Evolutionary conservation across 108 stramenopile genomes (phyloP).

Genomic region (Cyclotella cryptica): DNA sequence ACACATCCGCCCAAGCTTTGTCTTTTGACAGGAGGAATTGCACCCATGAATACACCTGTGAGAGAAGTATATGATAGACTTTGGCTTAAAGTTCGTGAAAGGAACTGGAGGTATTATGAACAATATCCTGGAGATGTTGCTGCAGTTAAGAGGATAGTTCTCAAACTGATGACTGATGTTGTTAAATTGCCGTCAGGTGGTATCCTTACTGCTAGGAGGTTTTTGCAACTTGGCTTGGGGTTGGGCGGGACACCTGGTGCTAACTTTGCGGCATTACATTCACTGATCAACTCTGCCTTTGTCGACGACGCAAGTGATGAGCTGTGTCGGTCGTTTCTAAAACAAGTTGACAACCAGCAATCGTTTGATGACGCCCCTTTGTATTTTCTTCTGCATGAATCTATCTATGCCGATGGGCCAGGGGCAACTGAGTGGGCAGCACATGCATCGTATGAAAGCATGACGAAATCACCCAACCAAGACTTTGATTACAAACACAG

Average conservation of each 20-base stretch:
- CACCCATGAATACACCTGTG: constrained; percentile 79
- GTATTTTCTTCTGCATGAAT: constrained; percentile 93
- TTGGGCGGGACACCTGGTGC: constrained; percentile 79
- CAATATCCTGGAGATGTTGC: constrained; percentile 89
- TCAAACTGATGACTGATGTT: constrained; percentile 40
- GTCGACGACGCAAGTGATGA: constrained; percentile 51
- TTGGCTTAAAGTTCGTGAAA: constrained; percentile 80
- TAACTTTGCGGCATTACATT: constrained; percentile 85
- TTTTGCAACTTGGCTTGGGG: constrained; percentile 86
- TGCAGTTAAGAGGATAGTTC: constrained; percentile 81
- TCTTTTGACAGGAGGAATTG: constrained; percentile 92
- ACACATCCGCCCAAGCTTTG: constrained; percentile 69
- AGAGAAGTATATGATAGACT: constrained; percentile 61
- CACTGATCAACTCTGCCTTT: constrained; percentile 81
- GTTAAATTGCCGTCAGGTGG: constrained; percentile 82
- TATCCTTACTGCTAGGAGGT: constrained; percentile 85
- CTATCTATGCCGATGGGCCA: constrained; percentile 87
- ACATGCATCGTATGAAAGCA: constrained; percentile 60
- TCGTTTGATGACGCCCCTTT: constrained; percentile 93
- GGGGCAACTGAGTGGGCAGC: constrained; percentile 87
- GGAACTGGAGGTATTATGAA: constrained; percentile 84
- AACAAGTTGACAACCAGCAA: constrained; percentile 78
- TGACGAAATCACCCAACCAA: constrained; percentile 20
- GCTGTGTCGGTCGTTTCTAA: constrained; percentile 75
- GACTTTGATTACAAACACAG: constrained; percentile 72